A percentile compares a stretch with the other conserved stretches of the same genome.
phyloP scores from a whole-genome alignment of 257 asterid genomes.

The Jacaranda copaia region DNA sequence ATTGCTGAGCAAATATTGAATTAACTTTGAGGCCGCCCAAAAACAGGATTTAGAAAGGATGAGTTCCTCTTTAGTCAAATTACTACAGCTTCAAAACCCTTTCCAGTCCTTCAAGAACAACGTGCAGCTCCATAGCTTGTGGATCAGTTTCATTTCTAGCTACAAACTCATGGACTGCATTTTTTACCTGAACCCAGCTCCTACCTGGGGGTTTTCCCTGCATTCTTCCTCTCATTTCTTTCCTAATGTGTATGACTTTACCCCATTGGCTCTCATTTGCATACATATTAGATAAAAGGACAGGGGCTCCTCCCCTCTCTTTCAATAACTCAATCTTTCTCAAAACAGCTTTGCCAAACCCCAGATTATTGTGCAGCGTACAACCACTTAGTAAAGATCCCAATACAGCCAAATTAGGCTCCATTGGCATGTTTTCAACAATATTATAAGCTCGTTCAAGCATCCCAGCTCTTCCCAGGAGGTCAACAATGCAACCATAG shows the following conservation, averaged over 20 bases:
- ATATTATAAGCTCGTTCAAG: constrained; percentile 49
- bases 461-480: constrained; percentile 62
- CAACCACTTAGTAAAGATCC: constrained; percentile 58
- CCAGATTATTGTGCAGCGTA: constrained; percentile 52
- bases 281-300: constrained; percentile 58
- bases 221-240: constrained; percentile 49
- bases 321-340: constrained; percentile 51
- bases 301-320: constrained; percentile 53
- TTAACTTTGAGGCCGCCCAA: neutral
- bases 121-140: constrained; percentile 38
- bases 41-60: neutral
- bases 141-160: constrained; percentile 39
- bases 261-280: constrained; percentile 55
- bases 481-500: constrained; percentile 64
- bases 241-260: constrained; percentile 49
- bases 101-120: constrained; percentile 46
- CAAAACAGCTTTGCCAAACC: constrained; percentile 45
- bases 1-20: neutral
- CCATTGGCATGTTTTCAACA: constrained; percentile 52
- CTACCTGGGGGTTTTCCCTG: constrained; percentile 50
- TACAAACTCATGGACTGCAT: constrained; percentile 48
- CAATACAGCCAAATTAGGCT: constrained; percentile 54
- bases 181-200: constrained; percentile 59
- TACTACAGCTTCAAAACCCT: constrained; percentile 28
- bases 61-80: neutral